Evolutionary conservation across 345 rosid genomes (phyloP).

Genomic region (Microthlaspi erraticum): DNA sequence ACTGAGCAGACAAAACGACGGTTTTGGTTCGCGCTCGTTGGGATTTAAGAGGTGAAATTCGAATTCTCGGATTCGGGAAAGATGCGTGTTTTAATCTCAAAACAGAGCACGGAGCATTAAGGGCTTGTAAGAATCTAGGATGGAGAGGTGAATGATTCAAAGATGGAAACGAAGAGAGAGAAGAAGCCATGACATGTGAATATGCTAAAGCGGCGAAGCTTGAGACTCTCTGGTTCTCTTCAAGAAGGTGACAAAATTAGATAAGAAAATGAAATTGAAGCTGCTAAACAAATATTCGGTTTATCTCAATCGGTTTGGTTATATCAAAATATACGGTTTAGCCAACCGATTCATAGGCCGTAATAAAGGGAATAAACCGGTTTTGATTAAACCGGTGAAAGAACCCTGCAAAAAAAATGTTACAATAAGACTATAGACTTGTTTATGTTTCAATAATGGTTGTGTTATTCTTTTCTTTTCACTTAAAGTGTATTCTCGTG

Average conservation of each 20-base stretch:
- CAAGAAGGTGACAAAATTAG: neutral
- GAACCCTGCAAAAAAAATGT: too few relatives aligned
- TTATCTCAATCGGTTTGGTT: neutral
- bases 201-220: slow-evolving; percentile 1
- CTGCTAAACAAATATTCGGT: neutral
- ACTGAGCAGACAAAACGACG: slow-evolving; percentile 52
- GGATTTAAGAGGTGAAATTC: slow-evolving; percentile 21
- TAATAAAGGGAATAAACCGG: too few relatives aligned
- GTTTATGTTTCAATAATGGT: too few relatives aligned
- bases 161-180: slow-evolving; percentile 22
- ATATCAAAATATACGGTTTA: too few relatives aligned
- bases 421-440: too few relatives aligned
- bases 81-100: slow-evolving; percentile 40
- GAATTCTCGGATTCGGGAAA: slow-evolving; percentile 33
- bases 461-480: too few relatives aligned
- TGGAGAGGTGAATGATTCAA: slow-evolving; percentile 33
- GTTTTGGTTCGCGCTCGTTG: slow-evolving; percentile 43
- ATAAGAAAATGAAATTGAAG: slow-evolving; percentile 17
- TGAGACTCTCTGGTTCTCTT: neutral
- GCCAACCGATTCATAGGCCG: too few relatives aligned
- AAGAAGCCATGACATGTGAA: slow-evolving; percentile 37
- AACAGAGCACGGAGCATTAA: slow-evolving; percentile 40
- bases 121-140: slow-evolving; percentile 45
- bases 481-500: too few relatives aligned
- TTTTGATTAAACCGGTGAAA: too few relatives aligned